Conservation (phyloP, 371 early-diverging fungal species). For the Apophysomyces trapeziformis region DNA sequence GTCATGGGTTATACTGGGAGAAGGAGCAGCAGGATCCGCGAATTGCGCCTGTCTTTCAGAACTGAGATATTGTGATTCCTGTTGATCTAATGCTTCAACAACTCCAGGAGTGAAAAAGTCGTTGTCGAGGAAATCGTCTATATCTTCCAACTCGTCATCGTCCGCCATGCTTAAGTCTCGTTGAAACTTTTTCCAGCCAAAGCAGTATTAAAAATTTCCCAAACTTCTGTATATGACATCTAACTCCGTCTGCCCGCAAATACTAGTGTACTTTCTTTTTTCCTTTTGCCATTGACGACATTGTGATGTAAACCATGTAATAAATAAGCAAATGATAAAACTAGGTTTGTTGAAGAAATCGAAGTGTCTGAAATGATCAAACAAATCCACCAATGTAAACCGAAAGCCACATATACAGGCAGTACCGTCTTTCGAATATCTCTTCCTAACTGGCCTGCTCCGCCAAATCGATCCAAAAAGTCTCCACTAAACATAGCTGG, state of each 20-base stretch:
- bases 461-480: too few relatives aligned
- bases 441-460: too few relatives aligned
- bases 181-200: neutral
- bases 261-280: too few relatives aligned
- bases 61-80: slow-evolving; percentile 13
- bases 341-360: too few relatives aligned
- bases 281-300: too few relatives aligned
- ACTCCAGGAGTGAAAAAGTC: slow-evolving; percentile 4
- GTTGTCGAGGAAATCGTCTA: slow-evolving; percentile 18
- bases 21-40: neutral
- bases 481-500: too few relatives aligned
- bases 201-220: neutral
- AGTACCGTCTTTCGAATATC: too few relatives aligned
- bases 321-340: too few relatives aligned
- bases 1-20: neutral
- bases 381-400: too few relatives aligned
- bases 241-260: neutral
- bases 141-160: neutral
- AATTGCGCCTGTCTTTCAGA: slow-evolving; percentile 12
- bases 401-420: too few relatives aligned
- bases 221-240: neutral
- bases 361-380: too few relatives aligned
- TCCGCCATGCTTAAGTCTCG: neutral
- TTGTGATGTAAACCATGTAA: too few relatives aligned
- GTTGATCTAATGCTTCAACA: slow-evolving; percentile 15